These are phyloP conservation scores for Fusarium beomiforme DNA, from an alignment of 2,329 filamentous ascomycete species.

Conservation along the genomic window DNA sequence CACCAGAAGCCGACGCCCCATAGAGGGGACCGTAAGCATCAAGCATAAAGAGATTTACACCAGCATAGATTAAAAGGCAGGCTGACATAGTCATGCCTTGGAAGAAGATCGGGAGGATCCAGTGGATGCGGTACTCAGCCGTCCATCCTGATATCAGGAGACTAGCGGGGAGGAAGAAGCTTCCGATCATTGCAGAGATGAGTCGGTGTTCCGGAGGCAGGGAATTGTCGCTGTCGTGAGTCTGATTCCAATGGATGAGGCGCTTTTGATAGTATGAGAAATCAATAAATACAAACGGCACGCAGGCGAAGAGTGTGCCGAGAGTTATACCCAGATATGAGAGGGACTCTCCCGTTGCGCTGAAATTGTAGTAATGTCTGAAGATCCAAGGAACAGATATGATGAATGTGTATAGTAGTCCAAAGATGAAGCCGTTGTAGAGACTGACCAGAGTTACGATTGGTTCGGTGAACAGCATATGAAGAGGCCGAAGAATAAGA, in stretches of 20 bases:
- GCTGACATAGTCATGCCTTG: slow-evolving; percentile 18
- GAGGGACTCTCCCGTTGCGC: background rate
- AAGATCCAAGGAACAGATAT: slow-evolving; percentile 29
- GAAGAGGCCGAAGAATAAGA: slow-evolving; percentile 22
- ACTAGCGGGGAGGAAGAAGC: slow-evolving; percentile 12
- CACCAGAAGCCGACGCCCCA: slow-evolving; percentile 20
- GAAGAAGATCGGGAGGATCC: slow-evolving; percentile 12
- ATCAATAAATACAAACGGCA: slow-evolving; percentile 20
- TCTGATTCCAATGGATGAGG: background rate
- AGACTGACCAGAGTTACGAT: slow-evolving; percentile 25
- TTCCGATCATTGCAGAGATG: slow-evolving; percentile 21
- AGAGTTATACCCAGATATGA: slow-evolving; percentile 26
- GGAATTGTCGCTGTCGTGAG: background rate
- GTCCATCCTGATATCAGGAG: slow-evolving; percentile 24
- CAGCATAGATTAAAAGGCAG: slow-evolving; percentile 17
- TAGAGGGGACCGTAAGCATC: slow-evolving; percentile 23
- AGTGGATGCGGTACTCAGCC: slow-evolving; percentile 7
- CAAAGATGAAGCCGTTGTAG: slow-evolving; percentile 31
- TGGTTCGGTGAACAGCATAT: slow-evolving; percentile 26
- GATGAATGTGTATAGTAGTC: slow-evolving; percentile 24
- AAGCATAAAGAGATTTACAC: slow-evolving; percentile 22
- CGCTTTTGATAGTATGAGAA: slow-evolving; percentile 27
- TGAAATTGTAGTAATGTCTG: slow-evolving; percentile 11
- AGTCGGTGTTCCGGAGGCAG: slow-evolving; percentile 16
- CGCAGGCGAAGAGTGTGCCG: slow-evolving; percentile 15